Conservation (phyloP, 306 rosid genomes). For the Cucumis hystrix region DNA sequence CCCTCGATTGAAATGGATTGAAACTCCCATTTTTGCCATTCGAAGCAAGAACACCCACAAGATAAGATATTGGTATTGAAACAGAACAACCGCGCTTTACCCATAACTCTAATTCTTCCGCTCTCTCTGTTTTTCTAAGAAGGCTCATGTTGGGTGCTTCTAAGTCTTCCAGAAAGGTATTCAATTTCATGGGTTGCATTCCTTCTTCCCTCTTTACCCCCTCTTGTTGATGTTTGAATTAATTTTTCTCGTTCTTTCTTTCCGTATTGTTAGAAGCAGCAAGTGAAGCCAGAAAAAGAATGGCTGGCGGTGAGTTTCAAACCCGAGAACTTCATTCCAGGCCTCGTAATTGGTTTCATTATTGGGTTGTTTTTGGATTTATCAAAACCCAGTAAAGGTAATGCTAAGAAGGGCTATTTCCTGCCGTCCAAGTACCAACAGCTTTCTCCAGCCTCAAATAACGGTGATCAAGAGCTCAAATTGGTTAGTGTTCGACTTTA, state of each 20-base stretch:
- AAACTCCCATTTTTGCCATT: neutral
- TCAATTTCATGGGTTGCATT: neutral
- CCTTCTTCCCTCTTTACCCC: neutral
- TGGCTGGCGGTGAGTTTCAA: slow-evolving; percentile 58
- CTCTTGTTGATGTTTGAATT: neutral
- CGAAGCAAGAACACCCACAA: neutral
- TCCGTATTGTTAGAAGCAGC: slow-evolving; percentile 14
- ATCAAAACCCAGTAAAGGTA: slow-evolving; percentile 31
- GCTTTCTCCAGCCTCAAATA: slow-evolving; percentile 23
- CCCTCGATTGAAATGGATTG: neutral
- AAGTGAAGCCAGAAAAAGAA: slow-evolving; percentile 26
- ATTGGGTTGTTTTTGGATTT: slow-evolving; percentile 60
- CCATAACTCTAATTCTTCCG: neutral
- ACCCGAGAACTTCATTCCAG: slow-evolving; percentile 81
- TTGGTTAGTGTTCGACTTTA: slow-evolving; percentile 50
- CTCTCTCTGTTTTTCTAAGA: neutral
- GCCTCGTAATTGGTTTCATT: slow-evolving; percentile 84
- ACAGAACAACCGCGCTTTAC: neutral
- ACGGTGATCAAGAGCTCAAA: slow-evolving; percentile 62
- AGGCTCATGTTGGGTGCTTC: slow-evolving; percentile 2
- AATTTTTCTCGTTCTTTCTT: neutral
- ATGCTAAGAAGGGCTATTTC: slow-evolving; percentile 19
- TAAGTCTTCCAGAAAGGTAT: neutral
- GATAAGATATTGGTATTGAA: neutral
- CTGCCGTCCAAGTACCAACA: slow-evolving; percentile 27